These are phyloP conservation scores for Solanum bukasovii DNA, from an alignment of 257 asterid genomes.

Conservation along the genomic window DNA sequence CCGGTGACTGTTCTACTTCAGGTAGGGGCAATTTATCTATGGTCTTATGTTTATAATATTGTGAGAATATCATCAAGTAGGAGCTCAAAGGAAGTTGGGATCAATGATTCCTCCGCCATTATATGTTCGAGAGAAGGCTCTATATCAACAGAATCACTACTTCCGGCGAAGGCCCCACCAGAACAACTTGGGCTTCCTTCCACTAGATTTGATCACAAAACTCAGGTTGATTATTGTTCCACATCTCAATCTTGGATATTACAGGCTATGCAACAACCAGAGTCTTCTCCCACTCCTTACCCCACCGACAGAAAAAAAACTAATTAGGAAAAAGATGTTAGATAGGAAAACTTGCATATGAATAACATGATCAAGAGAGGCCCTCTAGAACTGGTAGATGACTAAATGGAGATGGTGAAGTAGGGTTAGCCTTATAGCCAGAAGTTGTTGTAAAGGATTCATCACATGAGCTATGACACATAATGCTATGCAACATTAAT, in stretches of 20 bases:
- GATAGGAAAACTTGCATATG: neutral
- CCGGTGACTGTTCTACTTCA: slow-evolving; percentile 11
- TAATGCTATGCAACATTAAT: neutral
- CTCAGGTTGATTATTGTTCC: slow-evolving; percentile 28
- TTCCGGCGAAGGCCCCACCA: slow-evolving; percentile 29
- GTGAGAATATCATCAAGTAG: slow-evolving; percentile 50
- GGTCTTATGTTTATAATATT: slow-evolving; percentile 81
- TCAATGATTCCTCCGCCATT: slow-evolving; percentile 26
- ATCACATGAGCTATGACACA: neutral
- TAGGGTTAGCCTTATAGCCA: neutral
- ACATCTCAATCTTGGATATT: neutral
- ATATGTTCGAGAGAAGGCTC: slow-evolving; percentile 25
- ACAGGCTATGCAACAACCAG: neutral
- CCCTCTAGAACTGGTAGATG: neutral
- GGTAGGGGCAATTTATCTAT: slow-evolving; percentile 73
- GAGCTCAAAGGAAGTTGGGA: slow-evolving; percentile 45
- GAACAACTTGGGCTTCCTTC: slow-evolving; percentile 26
- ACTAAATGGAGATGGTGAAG: neutral
- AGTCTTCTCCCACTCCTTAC: neutral
- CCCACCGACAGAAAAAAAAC: neutral
- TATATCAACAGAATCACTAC: slow-evolving; percentile 41
- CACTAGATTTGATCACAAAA: slow-evolving; percentile 17
- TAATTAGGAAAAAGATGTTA: neutral
- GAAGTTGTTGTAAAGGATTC: neutral
- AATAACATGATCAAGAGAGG: neutral